These are phyloP conservation scores for Pythium monospermum DNA, from an alignment of 352 stramenopile genomes.

Conservation along the genomic window DNA sequence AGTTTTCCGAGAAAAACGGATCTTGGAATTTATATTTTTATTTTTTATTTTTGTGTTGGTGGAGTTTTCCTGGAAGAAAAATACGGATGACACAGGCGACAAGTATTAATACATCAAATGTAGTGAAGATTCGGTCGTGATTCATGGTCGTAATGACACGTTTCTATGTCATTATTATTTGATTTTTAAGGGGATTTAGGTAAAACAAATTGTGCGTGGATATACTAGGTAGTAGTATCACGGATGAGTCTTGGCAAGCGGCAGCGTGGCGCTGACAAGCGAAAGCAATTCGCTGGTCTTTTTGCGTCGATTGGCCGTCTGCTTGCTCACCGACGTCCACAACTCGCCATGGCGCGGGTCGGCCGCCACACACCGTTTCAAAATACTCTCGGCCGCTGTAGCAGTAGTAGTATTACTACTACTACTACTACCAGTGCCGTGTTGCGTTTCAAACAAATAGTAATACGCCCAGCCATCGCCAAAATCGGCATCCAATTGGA, in stretches of 20 bases:
- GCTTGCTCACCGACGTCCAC: slow-evolving; percentile 92
- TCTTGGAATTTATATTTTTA: too few relatives aligned
- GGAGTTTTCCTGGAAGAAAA: too few relatives aligned
- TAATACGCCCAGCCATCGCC: slow-evolving; percentile 97
- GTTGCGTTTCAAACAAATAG: slow-evolving; percentile 96
- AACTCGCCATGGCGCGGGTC: slow-evolving; percentile 95
- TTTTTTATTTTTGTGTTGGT: too few relatives aligned
- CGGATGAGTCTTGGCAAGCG: slow-evolving; percentile 50
- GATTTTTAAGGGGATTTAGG: neutral
- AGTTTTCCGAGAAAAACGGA: too few relatives aligned
- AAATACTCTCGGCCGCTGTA: slow-evolving; percentile 85
- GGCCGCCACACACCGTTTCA: slow-evolving; percentile 81
- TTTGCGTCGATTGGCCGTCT: slow-evolving; percentile 88
- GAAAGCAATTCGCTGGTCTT: slow-evolving; percentile 63
- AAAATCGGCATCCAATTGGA: slow-evolving; percentile 93
- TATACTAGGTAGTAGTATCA: too few relatives aligned
- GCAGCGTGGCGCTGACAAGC: slow-evolving; percentile 73
- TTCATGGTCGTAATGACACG: too few relatives aligned
- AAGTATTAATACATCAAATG: too few relatives aligned
- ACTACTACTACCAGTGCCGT: slow-evolving; percentile 72
- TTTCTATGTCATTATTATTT: neutral
- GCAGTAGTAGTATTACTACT: too few relatives aligned
- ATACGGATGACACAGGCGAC: too few relatives aligned
- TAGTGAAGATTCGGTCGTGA: too few relatives aligned
- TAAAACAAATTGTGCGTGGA: too few relatives aligned